Conservation (phyloP, 139 green algal genomes). For the Astrephomene gubernaculifera region DNA sequence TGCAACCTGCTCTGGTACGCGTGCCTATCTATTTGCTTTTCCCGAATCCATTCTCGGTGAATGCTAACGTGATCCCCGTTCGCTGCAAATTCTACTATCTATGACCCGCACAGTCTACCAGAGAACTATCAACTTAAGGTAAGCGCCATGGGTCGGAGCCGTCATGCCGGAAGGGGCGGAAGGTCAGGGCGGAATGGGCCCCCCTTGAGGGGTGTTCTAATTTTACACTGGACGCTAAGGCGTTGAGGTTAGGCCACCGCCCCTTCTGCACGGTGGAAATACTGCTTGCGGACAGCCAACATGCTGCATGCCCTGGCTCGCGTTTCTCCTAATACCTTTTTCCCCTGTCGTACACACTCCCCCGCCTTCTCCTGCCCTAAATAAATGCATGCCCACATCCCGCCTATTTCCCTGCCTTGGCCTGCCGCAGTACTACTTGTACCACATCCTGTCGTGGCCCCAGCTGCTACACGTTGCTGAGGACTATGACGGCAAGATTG, state of each 20-base stretch:
- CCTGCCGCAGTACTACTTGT: constrained; percentile 97
- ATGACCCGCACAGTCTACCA: constrained; percentile 75
- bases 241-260: too few relatives aligned
- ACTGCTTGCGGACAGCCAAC: too few relatives aligned
- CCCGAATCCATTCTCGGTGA: not conserved
- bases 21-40: not conserved
- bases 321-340: too few relatives aligned
- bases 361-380: too few relatives aligned
- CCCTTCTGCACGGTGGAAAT: too few relatives aligned
- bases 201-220: too few relatives aligned
- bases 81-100: not conserved
- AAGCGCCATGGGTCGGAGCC: not conserved
- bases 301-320: too few relatives aligned
- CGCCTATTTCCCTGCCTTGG: not conserved
- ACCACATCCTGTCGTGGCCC: constrained; percentile 98
- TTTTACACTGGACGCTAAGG: too few relatives aligned
- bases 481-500: constrained; percentile 96
- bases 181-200: too few relatives aligned
- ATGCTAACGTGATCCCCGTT: not conserved
- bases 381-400: not conserved
- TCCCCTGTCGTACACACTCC: too few relatives aligned
- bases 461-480: constrained; percentile 98
- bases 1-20: constrained; percentile 95
- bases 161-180: too few relatives aligned
- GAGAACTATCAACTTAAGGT: constrained; percentile 99